A percentile compares a stretch with the other conserved stretches of the same genome.
Evolutionary conservation across 2,329 filamentous ascomycete genomes (phyloP).

Genomic region (Sphaerulina vaccinii): DNA sequence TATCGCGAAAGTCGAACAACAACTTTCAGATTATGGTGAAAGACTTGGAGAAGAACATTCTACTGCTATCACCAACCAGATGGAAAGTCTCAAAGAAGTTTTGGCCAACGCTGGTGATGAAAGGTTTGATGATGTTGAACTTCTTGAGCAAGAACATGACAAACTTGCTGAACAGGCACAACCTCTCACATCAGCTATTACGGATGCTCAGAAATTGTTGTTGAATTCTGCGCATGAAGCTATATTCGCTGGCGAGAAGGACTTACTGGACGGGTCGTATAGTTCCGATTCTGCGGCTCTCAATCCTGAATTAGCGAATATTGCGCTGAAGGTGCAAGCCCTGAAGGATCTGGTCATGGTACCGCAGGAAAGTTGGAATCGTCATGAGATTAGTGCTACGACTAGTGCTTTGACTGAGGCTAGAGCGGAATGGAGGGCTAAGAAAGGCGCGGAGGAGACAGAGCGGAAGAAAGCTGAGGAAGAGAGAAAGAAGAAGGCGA

Average conservation of each 20-base stretch:
- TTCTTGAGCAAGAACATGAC: slow-evolving; percentile 24
- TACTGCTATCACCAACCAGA: slow-evolving; percentile 30
- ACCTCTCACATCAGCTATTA: slow-evolving; percentile 29
- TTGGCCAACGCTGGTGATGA: slow-evolving; percentile 28
- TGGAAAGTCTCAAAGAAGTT: slow-evolving; percentile 31
- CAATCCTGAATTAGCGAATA: slow-evolving; percentile 29
- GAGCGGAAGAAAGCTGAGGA: slow-evolving; percentile 15
- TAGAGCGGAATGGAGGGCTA: slow-evolving; percentile 27
- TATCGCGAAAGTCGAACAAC: slow-evolving; percentile 28
- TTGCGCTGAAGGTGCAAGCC: slow-evolving; percentile 26
- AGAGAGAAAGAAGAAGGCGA: slow-evolving; percentile 13
- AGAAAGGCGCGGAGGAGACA: slow-evolving; percentile 22
- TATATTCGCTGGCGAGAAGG: slow-evolving; percentile 38
- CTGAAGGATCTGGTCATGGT: slow-evolving; percentile 36
- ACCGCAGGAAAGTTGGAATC: slow-evolving; percentile 35
- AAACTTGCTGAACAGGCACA: slow-evolving; percentile 25
- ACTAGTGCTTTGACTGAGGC: slow-evolving; percentile 33
- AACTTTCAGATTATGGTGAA: slow-evolving; percentile 33
- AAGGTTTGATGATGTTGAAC: slow-evolving; percentile 22
- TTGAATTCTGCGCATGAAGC: slow-evolving; percentile 38
- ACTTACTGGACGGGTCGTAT: slow-evolving; percentile 29
- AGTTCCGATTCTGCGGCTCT: slow-evolving; percentile 7
- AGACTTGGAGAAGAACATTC: slow-evolving; percentile 29
- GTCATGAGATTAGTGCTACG: slow-evolving; percentile 31
- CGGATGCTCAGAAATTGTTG: slow-evolving; percentile 32